Evolutionary conservation across 169 alveolate species (phyloP).

Genomic region (Amoebophrya sp.): DNA sequence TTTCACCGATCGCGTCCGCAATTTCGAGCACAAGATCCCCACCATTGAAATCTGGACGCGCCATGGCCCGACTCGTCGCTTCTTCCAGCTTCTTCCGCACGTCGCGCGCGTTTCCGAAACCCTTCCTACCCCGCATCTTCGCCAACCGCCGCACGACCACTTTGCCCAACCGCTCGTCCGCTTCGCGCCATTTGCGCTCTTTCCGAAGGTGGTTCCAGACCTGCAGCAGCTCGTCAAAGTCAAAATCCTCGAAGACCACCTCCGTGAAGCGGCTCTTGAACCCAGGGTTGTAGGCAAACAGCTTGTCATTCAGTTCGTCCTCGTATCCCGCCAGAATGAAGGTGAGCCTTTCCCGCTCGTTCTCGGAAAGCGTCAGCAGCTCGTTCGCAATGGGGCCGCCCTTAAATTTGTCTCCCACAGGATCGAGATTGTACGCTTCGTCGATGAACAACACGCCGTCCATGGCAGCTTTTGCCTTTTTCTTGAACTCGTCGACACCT

Average conservation of each 20-base stretch:
- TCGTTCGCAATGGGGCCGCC: constrained; percentile 23
- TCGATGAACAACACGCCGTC: constrained; percentile 28
- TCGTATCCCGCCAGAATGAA: constrained; percentile 25
- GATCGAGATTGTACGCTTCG: constrained; percentile 25
- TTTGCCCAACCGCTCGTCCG: constrained; percentile 5
- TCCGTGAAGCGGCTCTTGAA: constrained; percentile 18
- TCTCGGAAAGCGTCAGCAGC: constrained; percentile 19
- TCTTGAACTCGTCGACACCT: constrained; percentile 23
- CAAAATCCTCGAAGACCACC: constrained; percentile 20
- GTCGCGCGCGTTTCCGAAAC: constrained; percentile 26
- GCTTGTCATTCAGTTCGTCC: constrained; percentile 25
- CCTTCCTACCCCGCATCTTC: constrained; percentile 15
- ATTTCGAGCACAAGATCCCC: background rate
- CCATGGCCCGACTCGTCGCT: background rate
- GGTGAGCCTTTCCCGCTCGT: constrained; percentile 17
- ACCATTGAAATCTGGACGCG: background rate
- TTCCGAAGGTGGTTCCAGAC: constrained; percentile 1
- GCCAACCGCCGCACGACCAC: constrained; percentile 13
- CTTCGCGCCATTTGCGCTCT: constrained; percentile 5
- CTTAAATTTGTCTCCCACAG: constrained; percentile 18
- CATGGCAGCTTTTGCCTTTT: background rate
- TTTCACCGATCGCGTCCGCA: constrained; percentile 2
- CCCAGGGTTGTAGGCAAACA: constrained; percentile 22
- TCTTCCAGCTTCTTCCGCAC: background rate
- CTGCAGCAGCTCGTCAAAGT: constrained; percentile 9